These are phyloP conservation scores for Phytophthora capsici DNA, from an alignment of 352 stramenopile species.

Conservation along the genomic window DNA sequence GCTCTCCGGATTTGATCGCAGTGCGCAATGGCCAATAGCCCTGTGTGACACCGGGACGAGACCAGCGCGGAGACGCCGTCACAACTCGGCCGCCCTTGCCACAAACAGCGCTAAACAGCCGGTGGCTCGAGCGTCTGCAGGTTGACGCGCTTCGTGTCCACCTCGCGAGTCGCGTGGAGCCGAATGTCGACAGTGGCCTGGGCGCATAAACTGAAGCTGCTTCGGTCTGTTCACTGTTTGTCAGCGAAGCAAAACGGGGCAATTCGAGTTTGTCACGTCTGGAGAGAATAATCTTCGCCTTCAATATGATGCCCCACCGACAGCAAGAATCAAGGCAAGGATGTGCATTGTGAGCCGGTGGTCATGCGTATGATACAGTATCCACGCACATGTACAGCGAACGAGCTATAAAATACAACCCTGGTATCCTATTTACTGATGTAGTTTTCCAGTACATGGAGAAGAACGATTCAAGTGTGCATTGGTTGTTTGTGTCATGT, in stretches of 20 bases:
- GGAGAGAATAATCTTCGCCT: slow-evolving; percentile 8
- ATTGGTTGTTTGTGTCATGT: slow-evolving; percentile 6
- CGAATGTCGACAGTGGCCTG: slow-evolving; percentile 4
- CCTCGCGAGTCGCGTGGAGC: slow-evolving; percentile 4
- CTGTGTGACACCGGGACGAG: slow-evolving; percentile 24
- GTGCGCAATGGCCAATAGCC: slow-evolving; percentile 18
- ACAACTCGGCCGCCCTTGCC: slow-evolving; percentile 19
- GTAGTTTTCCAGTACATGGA: not conserved
- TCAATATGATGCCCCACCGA: slow-evolving; percentile 20
- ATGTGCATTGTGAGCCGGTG: not conserved
- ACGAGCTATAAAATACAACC: not conserved
- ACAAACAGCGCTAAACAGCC: slow-evolving; percentile 20
- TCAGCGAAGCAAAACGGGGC: slow-evolving; percentile 11
- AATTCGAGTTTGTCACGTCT: slow-evolving; percentile 11
- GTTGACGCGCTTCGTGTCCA: slow-evolving; percentile 27
- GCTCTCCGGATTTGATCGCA: slow-evolving; percentile 23
- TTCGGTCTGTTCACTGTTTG: no score
- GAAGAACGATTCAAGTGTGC: not conserved
- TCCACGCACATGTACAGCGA: no score
- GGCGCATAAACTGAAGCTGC: slow-evolving; percentile 4
- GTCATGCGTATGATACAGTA: no score
- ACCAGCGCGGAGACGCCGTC: slow-evolving; percentile 17
- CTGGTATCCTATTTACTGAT: not conserved
- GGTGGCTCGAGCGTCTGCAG: slow-evolving; percentile 15
- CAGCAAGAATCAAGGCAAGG: not conserved